Evolutionary conservation across 345 rosid genomes (phyloP).

Genomic region (Acer yangbiense): DNA sequence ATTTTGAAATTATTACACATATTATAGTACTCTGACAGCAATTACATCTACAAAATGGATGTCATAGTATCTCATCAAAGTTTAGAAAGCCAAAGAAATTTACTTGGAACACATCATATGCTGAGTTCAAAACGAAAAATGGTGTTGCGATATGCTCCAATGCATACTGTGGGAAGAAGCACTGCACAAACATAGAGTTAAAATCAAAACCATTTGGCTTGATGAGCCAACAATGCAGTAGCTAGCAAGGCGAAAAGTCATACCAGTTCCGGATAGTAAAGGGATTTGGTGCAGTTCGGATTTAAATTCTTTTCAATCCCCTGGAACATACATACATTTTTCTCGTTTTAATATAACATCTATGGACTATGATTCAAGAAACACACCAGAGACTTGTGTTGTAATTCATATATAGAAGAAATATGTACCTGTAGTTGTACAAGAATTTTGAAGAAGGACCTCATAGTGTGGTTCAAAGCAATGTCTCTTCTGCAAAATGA

Average conservation of each 20-base stretch:
- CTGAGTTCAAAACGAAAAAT: conserved; percentile 82
- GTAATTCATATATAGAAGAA: not conserved
- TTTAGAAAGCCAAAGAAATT: not conserved
- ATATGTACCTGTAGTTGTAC: conserved; percentile 62
- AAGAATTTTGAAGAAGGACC: conserved; percentile 58
- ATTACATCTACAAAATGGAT: not conserved
- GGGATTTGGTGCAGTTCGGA: conserved; percentile 52
- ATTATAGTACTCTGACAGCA: not conserved
- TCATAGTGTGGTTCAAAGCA: conserved; percentile 59
- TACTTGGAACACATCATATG: conserved; percentile 93
- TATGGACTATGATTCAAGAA: not conserved
- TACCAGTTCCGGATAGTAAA: conserved; percentile 65
- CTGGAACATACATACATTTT: conserved; percentile 42
- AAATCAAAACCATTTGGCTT: conserved; percentile 5
- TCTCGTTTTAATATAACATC: conserved; percentile 4
- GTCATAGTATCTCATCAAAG: not conserved
- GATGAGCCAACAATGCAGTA: not conserved
- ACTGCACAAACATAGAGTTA: conserved; percentile 49
- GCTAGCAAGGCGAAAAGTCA: conserved; percentile 3
- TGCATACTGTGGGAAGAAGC: conserved; percentile 83
- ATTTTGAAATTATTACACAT: not conserved
- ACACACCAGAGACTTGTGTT: not conserved
- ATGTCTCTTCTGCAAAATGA: conserved; percentile 67
- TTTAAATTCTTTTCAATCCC: conserved; percentile 65
- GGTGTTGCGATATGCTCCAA: conserved; percentile 70